Conservation (phyloP, 2,329 filamentous ascomycete genomes). For the Microdochium paspali region DNA sequence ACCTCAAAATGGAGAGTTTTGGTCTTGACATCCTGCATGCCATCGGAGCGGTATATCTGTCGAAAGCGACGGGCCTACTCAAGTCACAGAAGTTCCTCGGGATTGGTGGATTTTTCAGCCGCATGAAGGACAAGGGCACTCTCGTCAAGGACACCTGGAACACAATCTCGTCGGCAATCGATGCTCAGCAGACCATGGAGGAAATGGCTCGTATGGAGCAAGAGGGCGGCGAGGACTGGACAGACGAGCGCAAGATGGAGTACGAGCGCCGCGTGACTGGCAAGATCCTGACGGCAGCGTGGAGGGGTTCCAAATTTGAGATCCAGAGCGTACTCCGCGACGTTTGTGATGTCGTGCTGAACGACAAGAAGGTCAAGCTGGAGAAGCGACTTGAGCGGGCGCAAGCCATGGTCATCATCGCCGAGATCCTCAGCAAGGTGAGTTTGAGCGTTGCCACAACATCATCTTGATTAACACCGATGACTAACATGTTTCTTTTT, state of each 20-base stretch:
- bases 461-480: not conserved
- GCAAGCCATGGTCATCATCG: conserved; percentile 78
- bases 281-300: conserved; percentile 94
- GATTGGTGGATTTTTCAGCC: conserved; percentile 87
- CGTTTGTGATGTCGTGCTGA: conserved; percentile 82
- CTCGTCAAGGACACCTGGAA: conserved; percentile 98
- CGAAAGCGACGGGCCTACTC: conserved; percentile 78
- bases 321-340: conserved; percentile 93
- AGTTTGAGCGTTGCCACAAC: conserved; percentile 11
- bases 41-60: conserved; percentile 82
- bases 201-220: conserved; percentile 97
- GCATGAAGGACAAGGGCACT: conserved; percentile 92
- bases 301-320: conserved; percentile 94
- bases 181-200: conserved; percentile 97
- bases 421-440: conserved; percentile 84
- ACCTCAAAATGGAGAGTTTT: conserved; percentile 98
- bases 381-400: conserved; percentile 85
- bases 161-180: conserved; percentile 91
- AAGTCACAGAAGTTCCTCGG: conserved; percentile 97
- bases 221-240: conserved; percentile 93
- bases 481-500: conserved; percentile 4
- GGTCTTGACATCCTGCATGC: conserved; percentile 93
- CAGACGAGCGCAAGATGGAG: conserved; percentile 91
- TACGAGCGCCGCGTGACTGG: conserved; percentile 94
- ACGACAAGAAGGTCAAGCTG: conserved; percentile 67